Base-by-base conservation (phyloP, 306 rosid species). In the Cucumis melo region DNA sequence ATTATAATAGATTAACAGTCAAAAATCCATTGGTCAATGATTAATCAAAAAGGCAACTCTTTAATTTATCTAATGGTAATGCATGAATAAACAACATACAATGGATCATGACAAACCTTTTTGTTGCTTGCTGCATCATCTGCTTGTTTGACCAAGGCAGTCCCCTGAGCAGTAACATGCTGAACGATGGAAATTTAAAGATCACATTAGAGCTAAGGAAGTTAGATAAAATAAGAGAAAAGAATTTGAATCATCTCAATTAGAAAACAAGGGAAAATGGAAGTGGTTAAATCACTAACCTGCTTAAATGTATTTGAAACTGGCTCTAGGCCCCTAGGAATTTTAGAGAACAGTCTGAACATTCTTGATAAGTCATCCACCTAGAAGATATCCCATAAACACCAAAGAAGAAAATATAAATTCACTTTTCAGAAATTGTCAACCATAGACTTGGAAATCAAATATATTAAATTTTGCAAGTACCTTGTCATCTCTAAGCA, bases 281-380 rank as follows among this genome's bases (percentile, higher is more conserved):
- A 73, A 65, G 81, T 74, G 78, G 15, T 75, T 42, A 83, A 80
- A 36, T 51, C 60, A 78, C 74, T 78, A 79, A 93, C 98, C 97
- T 88, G 93, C 88, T 91, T 93, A 82, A 93, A 93, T 74, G 88
- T 91, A 73, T 80, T 83, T 24, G 98, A 90, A 80, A 93, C 96
- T 53, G 97, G 98, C 84, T 91, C 98, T 75, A 93, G 82, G 23
- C 98, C 98, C 14, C 81, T 80, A 78, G 92, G 92, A 86, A 93
- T 90, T 89, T 93, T 93, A 80, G 97, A 91, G 78, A 91, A 93
- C 75, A 93, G 97, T 88, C 98, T 88, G 87, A 93, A 93, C 98
- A 93, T 93, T 82, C 96, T 87, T 79, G 98, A 90, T 82, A 93
- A 82, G 87, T 93, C 98, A 38, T 85, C 94, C 75, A 87, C 92